Conservation (phyloP, 306 rosid genomes). For the Lablab purpureus region DNA sequence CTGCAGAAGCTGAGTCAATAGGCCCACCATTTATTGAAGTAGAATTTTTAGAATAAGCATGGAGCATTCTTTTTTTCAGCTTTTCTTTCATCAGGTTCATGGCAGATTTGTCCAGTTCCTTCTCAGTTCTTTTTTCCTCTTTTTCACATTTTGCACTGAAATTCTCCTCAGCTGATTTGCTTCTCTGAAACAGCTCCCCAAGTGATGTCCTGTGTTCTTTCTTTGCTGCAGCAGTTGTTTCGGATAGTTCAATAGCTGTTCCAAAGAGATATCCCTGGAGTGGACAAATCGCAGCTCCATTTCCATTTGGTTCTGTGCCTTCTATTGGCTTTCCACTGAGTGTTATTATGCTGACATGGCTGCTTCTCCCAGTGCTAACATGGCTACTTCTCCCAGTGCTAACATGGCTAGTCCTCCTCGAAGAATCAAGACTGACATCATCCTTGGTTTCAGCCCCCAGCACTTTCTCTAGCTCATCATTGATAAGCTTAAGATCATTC, state of each 20-base stretch:
- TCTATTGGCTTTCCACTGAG: constrained; percentile 81
- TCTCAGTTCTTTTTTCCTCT: constrained; percentile 65
- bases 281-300: constrained; percentile 73
- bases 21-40: constrained; percentile 52
- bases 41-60: constrained; percentile 66
- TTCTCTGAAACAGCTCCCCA: constrained; percentile 84
- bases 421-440: constrained; percentile 72
- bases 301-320: constrained; percentile 57
- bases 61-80: constrained; percentile 72
- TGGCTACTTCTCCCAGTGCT: constrained; percentile 91
- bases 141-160: constrained; percentile 55
- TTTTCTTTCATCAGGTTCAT: constrained; percentile 73
- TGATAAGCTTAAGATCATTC: constrained; percentile 84
- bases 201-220: constrained; percentile 92
- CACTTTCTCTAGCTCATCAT: constrained; percentile 90
- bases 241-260: constrained; percentile 73
- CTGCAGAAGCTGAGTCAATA: constrained; percentile 73
- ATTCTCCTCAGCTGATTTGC: constrained; percentile 72
- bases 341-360: constrained; percentile 87
- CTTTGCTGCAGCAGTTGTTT: constrained; percentile 66
- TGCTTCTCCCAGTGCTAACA: constrained; percentile 85
- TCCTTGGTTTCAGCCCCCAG: constrained; percentile 80
- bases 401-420: constrained; percentile 84
- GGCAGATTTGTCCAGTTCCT: constrained; percentile 73
- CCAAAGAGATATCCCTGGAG: constrained; percentile 89